These are phyloP conservation scores for Lagenidium sp. DNA, from an alignment of 352 stramenopile species.

Conservation along the genomic window DNA sequence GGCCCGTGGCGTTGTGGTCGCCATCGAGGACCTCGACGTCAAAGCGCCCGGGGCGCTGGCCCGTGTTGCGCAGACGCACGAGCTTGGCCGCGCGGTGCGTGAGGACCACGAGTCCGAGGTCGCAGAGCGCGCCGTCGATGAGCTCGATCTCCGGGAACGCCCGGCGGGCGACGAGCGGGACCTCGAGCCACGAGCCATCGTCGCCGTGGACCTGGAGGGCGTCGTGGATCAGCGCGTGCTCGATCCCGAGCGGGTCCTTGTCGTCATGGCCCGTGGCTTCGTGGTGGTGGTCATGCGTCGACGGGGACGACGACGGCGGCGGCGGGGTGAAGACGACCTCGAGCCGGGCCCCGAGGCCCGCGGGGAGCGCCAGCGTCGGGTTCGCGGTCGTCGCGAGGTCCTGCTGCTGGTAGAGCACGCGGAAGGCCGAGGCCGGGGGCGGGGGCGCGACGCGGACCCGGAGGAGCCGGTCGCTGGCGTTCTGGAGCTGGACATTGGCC, in stretches of 20 bases:
- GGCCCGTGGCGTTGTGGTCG: too few relatives aligned
- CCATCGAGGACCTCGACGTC: conserved; percentile 46
- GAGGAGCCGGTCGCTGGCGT: conserved; percentile 50
- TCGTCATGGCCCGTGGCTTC: too few relatives aligned
- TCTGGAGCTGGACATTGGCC: conserved; percentile 45
- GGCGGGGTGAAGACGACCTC: conserved; percentile 50
- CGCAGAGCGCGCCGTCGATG: conserved; percentile 37
- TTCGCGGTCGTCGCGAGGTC: conserved; percentile 63
- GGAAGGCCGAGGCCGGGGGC: conserved; percentile 40
- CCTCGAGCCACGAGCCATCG: conserved; percentile 43
- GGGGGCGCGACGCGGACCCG: conserved; percentile 53
- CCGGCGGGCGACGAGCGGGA: conserved; percentile 44
- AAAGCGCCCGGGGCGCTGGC: conserved; percentile 28
- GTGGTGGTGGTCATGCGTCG: too few relatives aligned
- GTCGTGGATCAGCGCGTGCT: conserved; percentile 45
- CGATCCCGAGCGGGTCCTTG: conserved; percentile 2
- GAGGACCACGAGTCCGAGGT: conserved; percentile 60
- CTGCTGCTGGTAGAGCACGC: conserved; percentile 34
- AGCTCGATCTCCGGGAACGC: conserved; percentile 49
- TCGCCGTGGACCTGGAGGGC: conserved; percentile 44
- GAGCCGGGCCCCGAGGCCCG: conserved; percentile 48
- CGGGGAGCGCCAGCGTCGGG: conserved; percentile 47
- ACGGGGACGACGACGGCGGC: neutral
- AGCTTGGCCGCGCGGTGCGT: conserved; percentile 38
- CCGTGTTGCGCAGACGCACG: conserved; percentile 45